Conservation (phyloP, 2,329 filamentous ascomycete species). For the Apiospora malaysiana region DNA sequence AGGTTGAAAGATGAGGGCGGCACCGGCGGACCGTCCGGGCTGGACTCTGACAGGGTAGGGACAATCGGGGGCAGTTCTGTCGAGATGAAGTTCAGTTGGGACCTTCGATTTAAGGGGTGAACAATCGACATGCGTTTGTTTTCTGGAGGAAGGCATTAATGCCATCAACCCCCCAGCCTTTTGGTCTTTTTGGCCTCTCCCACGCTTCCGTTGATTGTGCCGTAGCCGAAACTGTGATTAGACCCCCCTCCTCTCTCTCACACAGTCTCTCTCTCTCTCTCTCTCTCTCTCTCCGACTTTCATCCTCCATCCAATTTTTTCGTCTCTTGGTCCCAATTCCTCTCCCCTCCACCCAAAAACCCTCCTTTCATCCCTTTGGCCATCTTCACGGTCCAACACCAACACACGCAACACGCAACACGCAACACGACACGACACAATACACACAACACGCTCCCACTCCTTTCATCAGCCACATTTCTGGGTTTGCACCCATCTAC, state of each 20-base stretch:
- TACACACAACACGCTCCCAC: conserved; percentile 7
- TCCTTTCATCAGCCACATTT: conserved; percentile 12
- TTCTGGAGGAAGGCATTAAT: not conserved
- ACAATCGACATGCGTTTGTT: conserved; percentile 13
- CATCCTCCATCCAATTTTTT: conserved; percentile 17
- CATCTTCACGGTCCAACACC: conserved; percentile 13
- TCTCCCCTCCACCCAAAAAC: conserved; percentile 12
- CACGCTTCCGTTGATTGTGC: conserved; percentile 19
- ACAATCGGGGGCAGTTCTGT: not conserved
- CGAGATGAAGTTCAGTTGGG: not conserved
- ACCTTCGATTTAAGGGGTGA: not conserved
- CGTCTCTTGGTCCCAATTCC: conserved; percentile 3
- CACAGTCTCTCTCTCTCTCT: not conserved
- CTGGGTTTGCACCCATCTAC: conserved; percentile 1
- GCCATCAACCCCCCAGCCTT: conserved; percentile 1
- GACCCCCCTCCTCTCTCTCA: not conserved
- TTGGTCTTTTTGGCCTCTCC: not conserved
- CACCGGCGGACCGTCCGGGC: not conserved
- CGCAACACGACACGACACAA: not conserved
- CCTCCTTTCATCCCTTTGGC: conserved; percentile 9
- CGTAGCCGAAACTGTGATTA: conserved; percentile 23
- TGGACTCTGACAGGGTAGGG: not conserved
- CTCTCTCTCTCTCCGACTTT: conserved; percentile 13
- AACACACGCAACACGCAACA: not conserved
- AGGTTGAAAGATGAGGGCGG: conserved; percentile 4